A percentile compares a stretch with the other conserved stretches of the same genome.
Conservation (phyloP, 1,284 basidiomycete species). For the Blastosporella zonata region DNA sequence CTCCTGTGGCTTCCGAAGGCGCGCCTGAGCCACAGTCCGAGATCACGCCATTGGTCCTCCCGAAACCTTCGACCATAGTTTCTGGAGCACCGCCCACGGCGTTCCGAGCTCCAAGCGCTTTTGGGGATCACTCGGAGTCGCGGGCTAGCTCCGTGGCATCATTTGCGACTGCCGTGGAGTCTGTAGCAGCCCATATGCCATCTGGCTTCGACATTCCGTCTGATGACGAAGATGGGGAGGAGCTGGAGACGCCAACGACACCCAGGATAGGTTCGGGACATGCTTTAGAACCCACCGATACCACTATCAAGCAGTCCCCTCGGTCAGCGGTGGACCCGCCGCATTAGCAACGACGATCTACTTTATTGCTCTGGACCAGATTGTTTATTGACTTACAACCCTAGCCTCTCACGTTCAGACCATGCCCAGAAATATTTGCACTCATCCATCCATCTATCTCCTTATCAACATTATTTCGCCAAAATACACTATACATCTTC, state of each 20-base stretch:
- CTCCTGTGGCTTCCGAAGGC: not conserved
- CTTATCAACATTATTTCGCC: too few relatives aligned
- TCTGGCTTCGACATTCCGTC: constrained; percentile 1
- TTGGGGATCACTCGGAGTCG: constrained; percentile 28
- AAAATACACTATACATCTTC: too few relatives aligned
- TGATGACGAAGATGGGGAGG: constrained; percentile 7
- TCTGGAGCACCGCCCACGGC: constrained; percentile 5
- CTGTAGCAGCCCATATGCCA: constrained; percentile 15
- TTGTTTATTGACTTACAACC: not conserved
- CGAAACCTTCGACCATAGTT: constrained; percentile 9
- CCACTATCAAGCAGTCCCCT: constrained; percentile 1
- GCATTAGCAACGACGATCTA: not conserved
- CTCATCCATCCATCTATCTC: too few relatives aligned
- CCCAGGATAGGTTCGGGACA: constrained; percentile 12
- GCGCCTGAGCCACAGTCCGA: not conserved
- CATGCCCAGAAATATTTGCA: too few relatives aligned
- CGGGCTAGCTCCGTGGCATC: constrained; percentile 34
- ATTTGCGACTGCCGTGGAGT: constrained; percentile 37
- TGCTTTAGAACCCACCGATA: constrained; percentile 9
- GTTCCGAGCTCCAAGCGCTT: constrained; percentile 17
- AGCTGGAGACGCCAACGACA: constrained; percentile 13
- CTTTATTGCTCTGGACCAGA: not conserved
- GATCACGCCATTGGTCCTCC: constrained; percentile 1
- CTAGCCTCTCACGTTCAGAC: too few relatives aligned
- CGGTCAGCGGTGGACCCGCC: not conserved